A percentile compares a stretch with the other conserved stretches of the same genome.
Evolutionary conservation across 2,329 filamentous ascomycete genomes (phyloP).

Genomic region (Colletotrichum salicis): DNA sequence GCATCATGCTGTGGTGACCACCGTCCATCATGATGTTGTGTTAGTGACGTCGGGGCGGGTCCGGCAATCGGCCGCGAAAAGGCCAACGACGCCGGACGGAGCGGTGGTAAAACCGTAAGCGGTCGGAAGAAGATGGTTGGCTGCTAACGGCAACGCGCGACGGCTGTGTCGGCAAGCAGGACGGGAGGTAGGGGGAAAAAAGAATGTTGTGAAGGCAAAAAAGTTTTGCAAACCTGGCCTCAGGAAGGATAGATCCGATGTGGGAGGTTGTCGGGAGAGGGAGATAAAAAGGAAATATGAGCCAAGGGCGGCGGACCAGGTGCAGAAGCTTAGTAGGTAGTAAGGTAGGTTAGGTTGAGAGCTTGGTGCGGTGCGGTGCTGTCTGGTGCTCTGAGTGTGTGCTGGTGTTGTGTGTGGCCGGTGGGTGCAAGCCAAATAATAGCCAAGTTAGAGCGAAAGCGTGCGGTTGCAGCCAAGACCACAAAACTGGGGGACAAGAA

Average conservation of each 20-base stretch:
- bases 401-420: too few relatives aligned
- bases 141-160: conserved; percentile 8
- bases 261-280: conserved; percentile 29
- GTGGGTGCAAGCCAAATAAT: conserved; percentile 2
- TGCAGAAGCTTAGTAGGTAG: neutral
- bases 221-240: conserved; percentile 12
- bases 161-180: neutral
- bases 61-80: conserved; percentile 27
- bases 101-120: conserved; percentile 2
- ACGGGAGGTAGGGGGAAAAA: neutral
- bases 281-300: conserved; percentile 23
- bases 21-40: conserved; percentile 1
- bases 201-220: neutral
- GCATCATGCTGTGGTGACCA: neutral
- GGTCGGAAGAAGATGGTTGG: conserved; percentile 10
- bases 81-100: conserved; percentile 27
- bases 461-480: neutral
- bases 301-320: conserved; percentile 6
- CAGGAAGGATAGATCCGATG: conserved; percentile 16
- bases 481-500: neutral
- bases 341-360: too few relatives aligned
- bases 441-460: neutral
- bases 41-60: conserved; percentile 32
- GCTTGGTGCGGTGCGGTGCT: too few relatives aligned
- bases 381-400: too few relatives aligned